Conservation (phyloP, 192 early-diverging fungal species). For the Linnemannia exigua region DNA sequence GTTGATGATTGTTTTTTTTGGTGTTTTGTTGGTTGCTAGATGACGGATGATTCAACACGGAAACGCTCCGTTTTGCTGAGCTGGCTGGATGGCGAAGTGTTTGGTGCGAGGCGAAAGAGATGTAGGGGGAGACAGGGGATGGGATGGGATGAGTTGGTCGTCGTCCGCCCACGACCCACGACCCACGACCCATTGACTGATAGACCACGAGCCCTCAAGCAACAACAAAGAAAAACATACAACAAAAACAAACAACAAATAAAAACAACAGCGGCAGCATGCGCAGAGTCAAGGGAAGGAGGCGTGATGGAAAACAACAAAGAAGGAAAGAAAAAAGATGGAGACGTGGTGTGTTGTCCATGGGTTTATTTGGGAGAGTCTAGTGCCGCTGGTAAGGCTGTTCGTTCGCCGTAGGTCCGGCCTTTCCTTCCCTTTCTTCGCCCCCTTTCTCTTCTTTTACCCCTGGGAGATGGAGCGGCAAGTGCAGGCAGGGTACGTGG, state of each 20-base stretch:
- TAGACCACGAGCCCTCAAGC: neutral
- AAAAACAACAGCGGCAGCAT: neutral
- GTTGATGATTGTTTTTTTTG: too few relatives aligned
- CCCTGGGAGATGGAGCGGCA: neutral
- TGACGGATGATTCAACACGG: neutral
- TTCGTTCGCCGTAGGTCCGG: neutral
- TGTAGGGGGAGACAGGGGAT: neutral
- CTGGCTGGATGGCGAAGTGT: neutral
- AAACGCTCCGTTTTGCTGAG: constrained; percentile 11
- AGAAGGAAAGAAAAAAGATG: constrained; percentile 1
- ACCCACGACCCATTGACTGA: neutral
- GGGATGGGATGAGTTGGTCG: neutral
- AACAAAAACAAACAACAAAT: neutral
- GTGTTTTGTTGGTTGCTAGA: neutral
- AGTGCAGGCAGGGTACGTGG: neutral
- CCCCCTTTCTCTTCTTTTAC: neutral
- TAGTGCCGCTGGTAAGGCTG: neutral
- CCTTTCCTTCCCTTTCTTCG: neutral
- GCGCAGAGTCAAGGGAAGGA: neutral
- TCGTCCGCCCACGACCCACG: too few relatives aligned
- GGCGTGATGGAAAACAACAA: constrained; percentile 3
- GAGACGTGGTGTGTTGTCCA: neutral
- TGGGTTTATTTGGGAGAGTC: neutral
- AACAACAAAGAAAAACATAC: neutral
- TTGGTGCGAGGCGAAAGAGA: neutral